Evolutionary conservation across 2,329 filamentous ascomycete genomes (phyloP).

Genomic region (Botrytis hyacinthi): DNA sequence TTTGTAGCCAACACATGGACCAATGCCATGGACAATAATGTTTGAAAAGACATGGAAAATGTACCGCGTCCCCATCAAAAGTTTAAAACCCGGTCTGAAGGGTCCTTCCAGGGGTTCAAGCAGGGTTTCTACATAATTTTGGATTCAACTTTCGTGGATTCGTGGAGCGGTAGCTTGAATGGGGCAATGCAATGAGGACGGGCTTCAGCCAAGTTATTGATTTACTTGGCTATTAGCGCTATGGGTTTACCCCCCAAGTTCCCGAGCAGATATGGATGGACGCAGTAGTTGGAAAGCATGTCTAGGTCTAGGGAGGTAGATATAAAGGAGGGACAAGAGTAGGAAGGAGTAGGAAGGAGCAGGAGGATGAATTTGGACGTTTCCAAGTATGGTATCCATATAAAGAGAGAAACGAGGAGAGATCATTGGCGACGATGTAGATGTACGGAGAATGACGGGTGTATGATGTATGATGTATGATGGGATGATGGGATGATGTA

Average conservation of each 20-base stretch:
- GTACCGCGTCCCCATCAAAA: background rate
- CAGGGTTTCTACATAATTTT: constrained; percentile 16
- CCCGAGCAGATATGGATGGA: background rate
- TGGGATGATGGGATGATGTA: no score
- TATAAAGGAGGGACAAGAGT: background rate
- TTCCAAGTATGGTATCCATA: background rate
- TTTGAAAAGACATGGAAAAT: constrained; percentile 3
- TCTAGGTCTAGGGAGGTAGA: background rate
- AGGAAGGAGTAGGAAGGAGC: background rate
- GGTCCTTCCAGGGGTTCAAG: constrained; percentile 17
- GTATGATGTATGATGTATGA: background rate
- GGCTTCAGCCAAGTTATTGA: background rate
- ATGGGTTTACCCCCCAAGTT: background rate
- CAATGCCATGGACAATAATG: constrained; percentile 6
- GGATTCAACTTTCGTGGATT: background rate
- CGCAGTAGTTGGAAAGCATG: background rate
- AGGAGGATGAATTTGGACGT: background rate
- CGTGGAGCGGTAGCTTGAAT: constrained; percentile 7
- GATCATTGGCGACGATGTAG: background rate
- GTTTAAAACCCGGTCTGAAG: background rate
- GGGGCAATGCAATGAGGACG: background rate
- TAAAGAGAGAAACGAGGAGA: background rate
- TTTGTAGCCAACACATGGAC: constrained; percentile 15
- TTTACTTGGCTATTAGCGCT: constrained; percentile 7
- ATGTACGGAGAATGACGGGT: background rate